A percentile compares a stretch with the other conserved stretches of the same genome.
phyloP scores from a whole-genome alignment of 208 protist species.

The Acanthamoeba lenticulata region DNA sequence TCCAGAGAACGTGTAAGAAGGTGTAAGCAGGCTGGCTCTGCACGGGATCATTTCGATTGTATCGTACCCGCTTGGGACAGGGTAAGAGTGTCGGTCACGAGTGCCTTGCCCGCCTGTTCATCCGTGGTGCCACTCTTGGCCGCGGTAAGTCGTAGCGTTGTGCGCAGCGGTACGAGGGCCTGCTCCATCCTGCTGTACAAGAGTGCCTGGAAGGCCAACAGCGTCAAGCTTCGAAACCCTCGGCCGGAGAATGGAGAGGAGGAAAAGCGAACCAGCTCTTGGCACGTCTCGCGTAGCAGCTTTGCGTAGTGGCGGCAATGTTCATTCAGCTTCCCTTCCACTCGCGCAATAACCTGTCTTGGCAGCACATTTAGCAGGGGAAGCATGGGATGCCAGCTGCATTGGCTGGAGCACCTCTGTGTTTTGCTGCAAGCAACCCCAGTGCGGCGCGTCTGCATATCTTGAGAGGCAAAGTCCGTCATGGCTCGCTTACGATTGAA shows the following conservation, averaged over 20 bases:
- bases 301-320: not conserved
- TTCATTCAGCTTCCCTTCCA: conserved; percentile 28
- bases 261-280: not conserved
- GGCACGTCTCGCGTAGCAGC: not conserved
- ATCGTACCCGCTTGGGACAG: not conserved
- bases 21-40: too few species aligned
- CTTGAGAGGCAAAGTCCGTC: not conserved
- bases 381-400: too few species aligned
- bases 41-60: not conserved
- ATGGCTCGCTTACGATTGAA: too few species aligned
- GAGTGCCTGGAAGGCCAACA: not conserved
- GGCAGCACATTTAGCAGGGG: not conserved
- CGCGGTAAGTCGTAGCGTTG: not conserved
- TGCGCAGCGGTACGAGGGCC: not conserved
- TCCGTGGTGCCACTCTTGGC: not conserved
- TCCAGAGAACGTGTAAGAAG: not conserved
- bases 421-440: conserved; percentile 16
- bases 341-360: not conserved
- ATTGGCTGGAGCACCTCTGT: too few species aligned
- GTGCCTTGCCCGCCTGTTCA: not conserved
- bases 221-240: too few species aligned
- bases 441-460: not conserved
- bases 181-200: not conserved
- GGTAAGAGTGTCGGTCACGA: not conserved
- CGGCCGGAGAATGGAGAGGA: too few species aligned